These are phyloP conservation scores for Dioszegia hungarica DNA, from an alignment of 768 basidiomycete species.

Conservation along the genomic window DNA sequence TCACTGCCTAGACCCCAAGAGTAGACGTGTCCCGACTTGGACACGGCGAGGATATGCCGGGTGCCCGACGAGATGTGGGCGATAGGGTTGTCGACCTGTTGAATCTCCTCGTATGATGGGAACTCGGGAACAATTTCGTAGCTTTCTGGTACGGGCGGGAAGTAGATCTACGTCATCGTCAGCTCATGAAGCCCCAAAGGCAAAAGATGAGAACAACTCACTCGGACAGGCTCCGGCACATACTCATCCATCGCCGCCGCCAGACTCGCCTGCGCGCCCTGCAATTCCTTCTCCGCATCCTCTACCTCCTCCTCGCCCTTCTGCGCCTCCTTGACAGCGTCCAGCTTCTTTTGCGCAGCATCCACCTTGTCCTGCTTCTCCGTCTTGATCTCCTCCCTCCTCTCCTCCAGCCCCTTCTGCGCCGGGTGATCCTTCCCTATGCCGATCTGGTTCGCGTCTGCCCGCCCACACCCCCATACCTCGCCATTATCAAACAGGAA, in stretches of 20 bases:
- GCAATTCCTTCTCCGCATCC: conserved; percentile 27
- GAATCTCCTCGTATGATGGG: conserved; percentile 38
- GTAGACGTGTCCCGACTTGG: conserved; percentile 50
- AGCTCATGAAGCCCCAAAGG: not conserved
- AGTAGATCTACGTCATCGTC: conserved; percentile 36
- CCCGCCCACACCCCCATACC: conserved; percentile 81
- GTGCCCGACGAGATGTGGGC: conserved; percentile 50
- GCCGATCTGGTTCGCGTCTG: conserved; percentile 78
- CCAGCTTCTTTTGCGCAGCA: conserved; percentile 20
- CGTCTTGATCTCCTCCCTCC: conserved; percentile 36
- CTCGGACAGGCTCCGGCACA: conserved; percentile 46
- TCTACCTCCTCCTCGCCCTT: conserved; percentile 26
- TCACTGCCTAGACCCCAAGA: conserved; percentile 52
- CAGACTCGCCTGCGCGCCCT: conserved; percentile 32
- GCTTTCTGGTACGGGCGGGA: conserved; percentile 50
- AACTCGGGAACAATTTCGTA: conserved; percentile 47
- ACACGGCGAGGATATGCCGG: conserved; percentile 51
- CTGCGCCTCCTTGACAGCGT: conserved; percentile 15
- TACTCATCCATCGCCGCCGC: conserved; percentile 43
- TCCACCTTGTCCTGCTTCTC: conserved; percentile 27
- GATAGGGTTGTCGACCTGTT: conserved; percentile 43
- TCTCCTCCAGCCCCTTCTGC: conserved; percentile 28
- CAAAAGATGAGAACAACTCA: conserved; percentile 13
- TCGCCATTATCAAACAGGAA: conserved; percentile 79
- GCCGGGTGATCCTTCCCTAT: conserved; percentile 52